Percentiles rank a stretch among this genome's conserved stretches.
phyloP scores from a whole-genome alignment of 2,329 filamentous ascomycete genomes.

The Hypoxylon rubiginosum region DNA sequence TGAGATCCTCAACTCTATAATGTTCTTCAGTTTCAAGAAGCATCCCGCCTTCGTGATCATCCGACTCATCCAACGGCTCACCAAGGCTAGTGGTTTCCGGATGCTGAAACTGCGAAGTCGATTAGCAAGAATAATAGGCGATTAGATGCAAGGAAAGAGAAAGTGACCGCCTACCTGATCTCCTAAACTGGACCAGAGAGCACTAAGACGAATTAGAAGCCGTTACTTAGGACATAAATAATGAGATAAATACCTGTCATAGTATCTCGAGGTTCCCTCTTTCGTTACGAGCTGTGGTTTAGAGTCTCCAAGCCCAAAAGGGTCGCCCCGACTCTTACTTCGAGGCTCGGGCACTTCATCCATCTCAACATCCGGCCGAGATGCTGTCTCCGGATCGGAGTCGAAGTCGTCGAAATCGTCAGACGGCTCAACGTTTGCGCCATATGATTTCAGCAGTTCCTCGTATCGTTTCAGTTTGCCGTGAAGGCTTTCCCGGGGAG shows the following conservation, averaged over 20 bases:
- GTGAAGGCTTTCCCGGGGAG: constrained; percentile 42
- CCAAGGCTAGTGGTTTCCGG: constrained; percentile 33
- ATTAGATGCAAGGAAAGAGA: not conserved
- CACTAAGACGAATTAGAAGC: constrained; percentile 34
- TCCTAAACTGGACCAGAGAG: constrained; percentile 49
- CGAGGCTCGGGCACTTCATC: constrained; percentile 22
- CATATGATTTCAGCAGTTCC: constrained; percentile 38
- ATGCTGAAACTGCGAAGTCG: constrained; percentile 31
- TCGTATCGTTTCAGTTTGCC: constrained; percentile 42
- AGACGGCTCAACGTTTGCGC: constrained; percentile 44
- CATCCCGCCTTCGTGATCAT: constrained; percentile 32
- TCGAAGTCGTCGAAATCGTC: constrained; percentile 40
- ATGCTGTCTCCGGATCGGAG: constrained; percentile 39
- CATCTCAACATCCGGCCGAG: constrained; percentile 40
- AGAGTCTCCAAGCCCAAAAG: constrained; percentile 27
- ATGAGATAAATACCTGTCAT: constrained; percentile 41
- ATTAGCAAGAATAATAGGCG: constrained; percentile 19
- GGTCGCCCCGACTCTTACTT: constrained; percentile 12
- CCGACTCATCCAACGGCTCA: constrained; percentile 28
- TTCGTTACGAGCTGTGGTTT: constrained; percentile 42
- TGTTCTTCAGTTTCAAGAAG: constrained; percentile 32
- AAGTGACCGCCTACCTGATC: constrained; percentile 46
- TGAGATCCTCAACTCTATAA: constrained; percentile 14
- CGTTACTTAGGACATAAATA: not conserved
- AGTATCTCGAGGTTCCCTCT: constrained; percentile 44